Conservation (phyloP, 1,284 basidiomycete species). For the Pisolithus thermaeus region DNA sequence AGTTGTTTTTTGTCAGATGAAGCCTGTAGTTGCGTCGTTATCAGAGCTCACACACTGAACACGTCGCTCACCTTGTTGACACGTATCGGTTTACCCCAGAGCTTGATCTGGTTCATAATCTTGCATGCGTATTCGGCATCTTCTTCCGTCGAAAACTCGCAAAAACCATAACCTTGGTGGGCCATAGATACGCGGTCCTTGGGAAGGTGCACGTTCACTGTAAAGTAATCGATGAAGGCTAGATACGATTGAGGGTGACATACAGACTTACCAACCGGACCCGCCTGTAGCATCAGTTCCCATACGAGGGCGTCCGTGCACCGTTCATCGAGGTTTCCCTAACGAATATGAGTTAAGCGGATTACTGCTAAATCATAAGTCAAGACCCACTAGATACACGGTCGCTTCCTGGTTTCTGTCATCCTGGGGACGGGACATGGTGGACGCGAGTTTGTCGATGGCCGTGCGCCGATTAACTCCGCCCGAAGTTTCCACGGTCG, state of each 20-base stretch:
- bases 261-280: slow-evolving; percentile 78
- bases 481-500: slow-evolving; percentile 14
- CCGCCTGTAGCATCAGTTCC: slow-evolving; percentile 98
- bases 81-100: slow-evolving; percentile 97
- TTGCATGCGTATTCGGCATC: slow-evolving; percentile 99
- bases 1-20: slow-evolving; percentile 80
- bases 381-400: slow-evolving; percentile 74
- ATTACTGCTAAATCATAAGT: neutral
- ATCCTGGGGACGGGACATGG: slow-evolving; percentile 81
- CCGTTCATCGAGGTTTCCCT: slow-evolving; percentile 97
- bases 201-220: slow-evolving; percentile 97
- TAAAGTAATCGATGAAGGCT: slow-evolving; percentile 7
- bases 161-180: slow-evolving; percentile 98
- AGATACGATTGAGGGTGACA: neutral
- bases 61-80: slow-evolving; percentile 80
- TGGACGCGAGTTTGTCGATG: neutral
- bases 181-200: slow-evolving; percentile 98
- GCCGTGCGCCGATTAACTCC: slow-evolving; percentile 14
- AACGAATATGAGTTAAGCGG: neutral
- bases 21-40: slow-evolving; percentile 16
- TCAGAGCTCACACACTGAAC: neutral
- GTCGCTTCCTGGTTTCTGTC: slow-evolving; percentile 95
- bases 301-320: slow-evolving; percentile 92
- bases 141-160: slow-evolving; percentile 96
- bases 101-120: slow-evolving; percentile 99